Base-by-base conservation (phyloP, 163 green algal species). In the Prototheca wickerhamii region DNA sequence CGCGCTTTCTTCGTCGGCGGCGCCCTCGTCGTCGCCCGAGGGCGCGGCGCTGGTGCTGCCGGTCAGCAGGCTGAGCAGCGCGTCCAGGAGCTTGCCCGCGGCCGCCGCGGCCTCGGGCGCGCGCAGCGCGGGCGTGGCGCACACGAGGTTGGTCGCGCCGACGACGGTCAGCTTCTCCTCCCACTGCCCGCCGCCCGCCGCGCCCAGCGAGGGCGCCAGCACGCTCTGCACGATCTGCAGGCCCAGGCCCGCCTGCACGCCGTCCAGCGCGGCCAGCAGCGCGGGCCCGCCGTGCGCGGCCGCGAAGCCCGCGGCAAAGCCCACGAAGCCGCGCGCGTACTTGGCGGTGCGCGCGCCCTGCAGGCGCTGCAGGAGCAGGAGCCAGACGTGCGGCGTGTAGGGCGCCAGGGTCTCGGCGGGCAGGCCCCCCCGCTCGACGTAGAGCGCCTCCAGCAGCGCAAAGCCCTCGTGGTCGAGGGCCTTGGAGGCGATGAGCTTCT, bases 391-490 rank as follows among this genome's bases (percentile, higher is more conserved):
- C n/a, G 75, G 71, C 40, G 93, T 57, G 67, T 84, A 92, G 8
- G 49, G 26, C 12, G 25, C 33, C 46, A 64, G 25, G 6, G 58
- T 15, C n/a, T 5, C n/a, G 35, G 7, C n/a, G 35, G 40, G 58
- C 58, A 54, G 17, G 35, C 58, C 40, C 17, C 40, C 29, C 12
- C 50, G 10, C 50, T 57, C n/a, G n/a, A n/a, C 50, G 40, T 30
- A 54, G 35, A 97, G 64, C 15, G 80, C 79, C 60, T 88, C 81
- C 29, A 98, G 70, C n/a, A 98, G 83, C 33, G 75, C 70, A 62
- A 98, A 95, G 60, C 87, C 92, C 61, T 97, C 81, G 53, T 96
- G 85, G 74, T 96, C 86, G 43, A 88, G 79, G 23, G 79, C 72
- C 54, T 89, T 91, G 67, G 63, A 83, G 49, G 86, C 79, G 12